These are phyloP conservation scores for Fusarium sp. DNA, from an alignment of 2,329 filamentous ascomycete genomes.

Conservation along the genomic window DNA sequence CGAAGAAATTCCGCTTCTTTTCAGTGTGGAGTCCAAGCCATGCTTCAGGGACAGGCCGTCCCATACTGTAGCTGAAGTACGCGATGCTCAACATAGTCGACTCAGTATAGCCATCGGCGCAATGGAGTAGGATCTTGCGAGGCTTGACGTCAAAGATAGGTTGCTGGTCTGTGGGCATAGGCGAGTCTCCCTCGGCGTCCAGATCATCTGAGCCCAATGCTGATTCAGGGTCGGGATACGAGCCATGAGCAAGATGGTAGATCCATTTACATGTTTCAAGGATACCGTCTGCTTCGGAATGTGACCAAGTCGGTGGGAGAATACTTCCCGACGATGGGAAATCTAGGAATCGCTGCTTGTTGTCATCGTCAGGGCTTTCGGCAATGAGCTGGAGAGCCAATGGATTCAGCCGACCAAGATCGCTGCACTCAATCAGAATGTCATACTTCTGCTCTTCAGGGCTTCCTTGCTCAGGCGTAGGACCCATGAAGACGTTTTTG, in stretches of 20 bases:
- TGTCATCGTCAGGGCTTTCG: constrained; percentile 59
- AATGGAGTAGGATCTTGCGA: constrained; percentile 86
- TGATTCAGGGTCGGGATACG: constrained; percentile 48
- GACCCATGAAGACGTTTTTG: constrained; percentile 88
- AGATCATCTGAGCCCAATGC: constrained; percentile 46
- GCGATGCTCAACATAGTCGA: constrained; percentile 88
- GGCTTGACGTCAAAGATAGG: constrained; percentile 47
- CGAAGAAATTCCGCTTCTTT: constrained; percentile 92
- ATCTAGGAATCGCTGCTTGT: constrained; percentile 58
- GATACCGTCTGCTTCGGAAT: constrained; percentile 83
- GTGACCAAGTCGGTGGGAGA: constrained; percentile 83
- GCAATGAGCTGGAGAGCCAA: constrained; percentile 71
- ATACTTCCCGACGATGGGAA: constrained; percentile 97
- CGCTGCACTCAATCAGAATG: constrained; percentile 87
- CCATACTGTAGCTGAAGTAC: constrained; percentile 93
- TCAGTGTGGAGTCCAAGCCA: constrained; percentile 87
- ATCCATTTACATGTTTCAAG: constrained; percentile 92
- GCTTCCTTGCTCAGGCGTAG: constrained; percentile 76
- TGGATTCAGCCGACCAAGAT: constrained; percentile 80
- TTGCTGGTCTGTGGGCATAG: constrained; percentile 37
- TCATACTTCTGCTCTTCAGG: constrained; percentile 75
- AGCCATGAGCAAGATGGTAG: constrained; percentile 80
- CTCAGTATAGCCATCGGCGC: constrained; percentile 95
- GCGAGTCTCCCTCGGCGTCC: constrained; percentile 46
- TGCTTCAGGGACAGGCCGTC: constrained; percentile 80